Evolutionary conservation across 2,329 filamentous ascomycete species (phyloP).

Genomic region (Colletotrichum neosansevieriae): DNA sequence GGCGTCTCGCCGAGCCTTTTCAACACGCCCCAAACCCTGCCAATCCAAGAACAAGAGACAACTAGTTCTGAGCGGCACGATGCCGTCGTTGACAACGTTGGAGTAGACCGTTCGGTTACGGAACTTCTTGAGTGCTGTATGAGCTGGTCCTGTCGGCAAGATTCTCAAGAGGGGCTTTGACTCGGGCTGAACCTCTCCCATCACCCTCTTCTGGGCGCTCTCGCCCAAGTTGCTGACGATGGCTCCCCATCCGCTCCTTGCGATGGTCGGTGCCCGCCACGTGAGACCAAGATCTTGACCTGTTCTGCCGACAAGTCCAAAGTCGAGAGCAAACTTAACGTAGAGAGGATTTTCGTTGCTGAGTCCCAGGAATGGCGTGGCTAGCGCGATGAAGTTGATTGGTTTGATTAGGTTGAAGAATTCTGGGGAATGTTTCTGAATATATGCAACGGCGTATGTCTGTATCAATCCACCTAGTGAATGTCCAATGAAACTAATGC

Average conservation of each 20-base stretch:
- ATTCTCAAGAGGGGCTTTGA: conserved; percentile 92
- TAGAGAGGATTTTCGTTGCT: conserved; percentile 99
- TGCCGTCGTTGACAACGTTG: conserved; percentile 97
- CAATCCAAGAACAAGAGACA: conserved; percentile 97
- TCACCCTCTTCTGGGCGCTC: conserved; percentile 70
- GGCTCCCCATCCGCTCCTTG: conserved; percentile 88
- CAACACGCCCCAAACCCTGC: conserved; percentile 91
- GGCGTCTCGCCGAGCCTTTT: conserved; percentile 93
- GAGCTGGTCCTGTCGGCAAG: conserved; percentile 89
- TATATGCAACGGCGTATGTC: conserved; percentile 95
- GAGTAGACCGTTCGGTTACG: conserved; percentile 93
- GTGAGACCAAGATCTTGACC: conserved; percentile 95
- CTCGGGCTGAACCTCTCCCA: conserved; percentile 75
- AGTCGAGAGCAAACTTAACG: conserved; percentile 95
- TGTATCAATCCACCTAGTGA: conserved; percentile 91
- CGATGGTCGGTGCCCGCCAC: conserved; percentile 90
- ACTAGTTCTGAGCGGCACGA: conserved; percentile 93
- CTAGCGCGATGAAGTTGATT: conserved; percentile 90
- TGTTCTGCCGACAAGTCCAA: conserved; percentile 94
- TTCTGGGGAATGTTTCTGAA: conserved; percentile 91
- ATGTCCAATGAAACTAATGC: conserved; percentile 94
- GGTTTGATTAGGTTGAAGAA: conserved; percentile 91
- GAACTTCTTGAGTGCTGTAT: conserved; percentile 88
- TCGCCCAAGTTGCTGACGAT: conserved; percentile 85
- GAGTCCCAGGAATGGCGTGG: conserved; percentile 88